These are phyloP conservation scores for Calamus simplicifolius DNA, from an alignment of 176 grass and related monocot species.

Conservation along the genomic window DNA sequence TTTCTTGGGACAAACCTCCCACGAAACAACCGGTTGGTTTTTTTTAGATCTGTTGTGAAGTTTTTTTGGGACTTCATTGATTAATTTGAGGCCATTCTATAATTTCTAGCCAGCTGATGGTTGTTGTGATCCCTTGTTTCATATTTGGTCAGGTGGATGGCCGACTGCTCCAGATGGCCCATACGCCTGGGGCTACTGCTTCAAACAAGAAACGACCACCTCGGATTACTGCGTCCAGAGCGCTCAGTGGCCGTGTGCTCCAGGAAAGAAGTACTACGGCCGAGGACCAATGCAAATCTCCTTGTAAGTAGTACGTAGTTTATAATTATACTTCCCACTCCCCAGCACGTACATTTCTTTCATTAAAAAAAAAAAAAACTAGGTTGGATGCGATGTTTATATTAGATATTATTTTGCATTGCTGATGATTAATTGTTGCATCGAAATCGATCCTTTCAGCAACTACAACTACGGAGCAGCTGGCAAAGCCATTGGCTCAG, in stretches of 20 bases:
- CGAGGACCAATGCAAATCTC: background rate
- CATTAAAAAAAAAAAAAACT: no score
- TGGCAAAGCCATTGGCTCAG: background rate
- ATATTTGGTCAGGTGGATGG: background rate
- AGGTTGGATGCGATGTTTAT: no score
- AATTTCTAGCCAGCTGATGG: no score
- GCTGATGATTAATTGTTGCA: no score
- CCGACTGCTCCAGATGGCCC: background rate
- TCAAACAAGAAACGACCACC: background rate
- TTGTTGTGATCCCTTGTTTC: no score
- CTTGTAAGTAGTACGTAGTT: background rate
- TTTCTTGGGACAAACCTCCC: background rate
- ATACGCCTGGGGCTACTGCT: background rate
- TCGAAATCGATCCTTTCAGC: background rate
- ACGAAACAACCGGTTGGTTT: background rate
- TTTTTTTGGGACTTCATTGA: background rate
- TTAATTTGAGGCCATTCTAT: background rate
- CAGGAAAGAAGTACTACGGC: background rate
- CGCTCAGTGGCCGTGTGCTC: background rate
- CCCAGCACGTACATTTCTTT: no score
- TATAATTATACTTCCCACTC: background rate
- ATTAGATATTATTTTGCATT: no score
- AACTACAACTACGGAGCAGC: background rate
- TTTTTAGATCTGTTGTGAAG: no score
- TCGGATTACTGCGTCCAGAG: background rate